These are phyloP conservation scores for Lactarius tabidus DNA, from an alignment of 768 basidiomycete genomes.

Conservation along the genomic window DNA sequence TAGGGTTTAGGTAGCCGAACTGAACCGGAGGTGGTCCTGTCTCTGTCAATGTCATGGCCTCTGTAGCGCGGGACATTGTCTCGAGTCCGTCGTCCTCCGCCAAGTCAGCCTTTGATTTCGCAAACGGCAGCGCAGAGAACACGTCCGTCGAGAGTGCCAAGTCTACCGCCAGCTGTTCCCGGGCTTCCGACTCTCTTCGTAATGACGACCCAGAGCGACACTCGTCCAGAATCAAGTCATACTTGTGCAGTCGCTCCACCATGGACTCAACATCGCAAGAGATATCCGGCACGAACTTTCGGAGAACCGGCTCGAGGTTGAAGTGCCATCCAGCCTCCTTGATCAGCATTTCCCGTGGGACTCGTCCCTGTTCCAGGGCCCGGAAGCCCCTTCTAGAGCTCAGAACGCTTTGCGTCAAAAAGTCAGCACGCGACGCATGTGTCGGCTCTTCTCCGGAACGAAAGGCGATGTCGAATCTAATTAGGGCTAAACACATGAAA, in stretches of 20 bases:
- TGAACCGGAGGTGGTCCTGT: constrained; percentile 49
- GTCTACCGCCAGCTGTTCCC: constrained; percentile 62
- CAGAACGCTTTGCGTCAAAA: constrained; percentile 52
- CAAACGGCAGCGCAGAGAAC: constrained; percentile 47
- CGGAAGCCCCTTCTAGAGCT: constrained; percentile 51
- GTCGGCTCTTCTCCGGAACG: constrained; percentile 48
- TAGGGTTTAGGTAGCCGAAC: constrained; percentile 61
- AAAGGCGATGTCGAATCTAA: constrained; percentile 61
- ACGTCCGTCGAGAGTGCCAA: constrained; percentile 55
- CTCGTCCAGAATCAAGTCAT: constrained; percentile 42
- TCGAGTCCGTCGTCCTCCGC: constrained; percentile 40
- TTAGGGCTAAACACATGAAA: neutral
- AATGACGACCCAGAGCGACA: constrained; percentile 40
- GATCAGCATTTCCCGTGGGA: constrained; percentile 39
- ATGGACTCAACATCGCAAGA: constrained; percentile 35
- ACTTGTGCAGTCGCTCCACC: constrained; percentile 28
- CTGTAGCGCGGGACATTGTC: constrained; percentile 52
- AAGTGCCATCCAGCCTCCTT: constrained; percentile 51
- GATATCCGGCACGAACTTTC: constrained; percentile 39
- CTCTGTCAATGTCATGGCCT: constrained; percentile 46
- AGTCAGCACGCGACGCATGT: constrained; percentile 46
- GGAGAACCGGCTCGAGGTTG: constrained; percentile 45
- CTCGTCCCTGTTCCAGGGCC: constrained; percentile 45
- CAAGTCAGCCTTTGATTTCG: constrained; percentile 23
- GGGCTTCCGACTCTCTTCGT: constrained; percentile 49